These are phyloP conservation scores for Aspergillus aculeatus DNA, from an alignment of 2,329 filamentous ascomycete species.

Conservation along the genomic window DNA sequence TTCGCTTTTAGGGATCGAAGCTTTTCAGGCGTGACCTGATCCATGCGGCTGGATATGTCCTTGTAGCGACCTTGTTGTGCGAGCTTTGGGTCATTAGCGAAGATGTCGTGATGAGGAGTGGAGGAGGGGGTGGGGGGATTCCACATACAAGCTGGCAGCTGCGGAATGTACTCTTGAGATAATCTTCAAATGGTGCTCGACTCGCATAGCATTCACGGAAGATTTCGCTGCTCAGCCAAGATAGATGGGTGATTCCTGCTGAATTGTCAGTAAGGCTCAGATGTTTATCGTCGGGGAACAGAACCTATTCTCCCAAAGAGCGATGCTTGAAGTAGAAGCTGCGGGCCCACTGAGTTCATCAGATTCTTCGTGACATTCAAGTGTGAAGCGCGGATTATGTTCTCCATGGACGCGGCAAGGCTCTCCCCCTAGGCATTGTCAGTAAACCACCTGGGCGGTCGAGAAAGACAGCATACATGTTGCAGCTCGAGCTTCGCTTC, in stretches of 20 bases:
- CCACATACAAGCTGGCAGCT: constrained; percentile 59
- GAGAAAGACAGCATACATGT: constrained; percentile 58
- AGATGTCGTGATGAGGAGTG: neutral
- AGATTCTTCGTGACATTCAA: constrained; percentile 76
- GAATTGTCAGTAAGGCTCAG: constrained; percentile 15
- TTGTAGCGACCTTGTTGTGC: constrained; percentile 68
- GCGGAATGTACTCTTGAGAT: constrained; percentile 70
- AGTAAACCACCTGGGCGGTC: constrained; percentile 9
- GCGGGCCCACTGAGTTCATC: constrained; percentile 68
- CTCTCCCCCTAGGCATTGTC: constrained; percentile 52
- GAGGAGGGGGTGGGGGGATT: neutral
- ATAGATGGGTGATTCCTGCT: constrained; percentile 53
- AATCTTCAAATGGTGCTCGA: constrained; percentile 71
- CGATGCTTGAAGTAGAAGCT: constrained; percentile 69
- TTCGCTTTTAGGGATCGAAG: constrained; percentile 73
- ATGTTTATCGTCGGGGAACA: constrained; percentile 17
- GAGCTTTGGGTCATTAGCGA: constrained; percentile 38
- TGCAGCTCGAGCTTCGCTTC: constrained; percentile 79
- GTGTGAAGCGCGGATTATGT: constrained; percentile 78
- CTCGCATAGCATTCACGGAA: constrained; percentile 71
- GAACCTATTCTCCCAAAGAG: constrained; percentile 73
- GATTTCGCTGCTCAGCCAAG: constrained; percentile 63
- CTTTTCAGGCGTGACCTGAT: constrained; percentile 59
- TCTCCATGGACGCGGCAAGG: constrained; percentile 65
- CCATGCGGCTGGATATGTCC: constrained; percentile 62